These are phyloP conservation scores for Nitzschia palea DNA, from an alignment of 108 stramenopile species.

Conservation along the genomic window DNA sequence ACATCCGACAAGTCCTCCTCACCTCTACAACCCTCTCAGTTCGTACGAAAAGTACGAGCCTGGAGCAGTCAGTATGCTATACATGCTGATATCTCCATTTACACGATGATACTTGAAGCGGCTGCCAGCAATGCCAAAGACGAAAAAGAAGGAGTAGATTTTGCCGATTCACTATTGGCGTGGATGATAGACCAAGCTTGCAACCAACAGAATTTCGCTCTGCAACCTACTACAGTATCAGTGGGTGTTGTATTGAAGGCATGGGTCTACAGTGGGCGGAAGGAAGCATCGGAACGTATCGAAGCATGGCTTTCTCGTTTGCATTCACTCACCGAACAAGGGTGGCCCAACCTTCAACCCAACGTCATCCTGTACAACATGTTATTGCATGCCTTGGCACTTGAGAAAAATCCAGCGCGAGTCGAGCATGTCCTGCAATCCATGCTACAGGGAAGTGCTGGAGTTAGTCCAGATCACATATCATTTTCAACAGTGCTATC, in stretches of 20 bases:
- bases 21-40: not conserved
- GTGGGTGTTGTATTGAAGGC: constrained; percentile 30
- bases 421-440: constrained; percentile 30
- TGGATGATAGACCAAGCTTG: constrained; percentile 24
- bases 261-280: constrained; percentile 8
- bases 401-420: constrained; percentile 12
- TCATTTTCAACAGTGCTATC: constrained; percentile 45
- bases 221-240: constrained; percentile 22
- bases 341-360: constrained; percentile 29
- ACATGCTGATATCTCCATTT: not conserved
- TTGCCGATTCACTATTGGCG: constrained; percentile 22
- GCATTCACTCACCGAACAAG: constrained; percentile 27
- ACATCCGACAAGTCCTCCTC: not conserved
- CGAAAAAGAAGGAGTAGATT: not conserved
- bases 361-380: constrained; percentile 36
- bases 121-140: constrained; percentile 1
- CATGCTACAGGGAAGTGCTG: constrained; percentile 15
- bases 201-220: constrained; percentile 4
- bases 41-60: not conserved
- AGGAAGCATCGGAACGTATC: constrained; percentile 10
- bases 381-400: constrained; percentile 24
- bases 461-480: constrained; percentile 35
- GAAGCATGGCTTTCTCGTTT: constrained; percentile 23
- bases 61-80: not conserved
- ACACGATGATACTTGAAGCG: constrained; percentile 18